Evolutionary conservation across 805 yeast species (phyloP).

Genomic region (Hanseniaspora valbyensis): DNA sequence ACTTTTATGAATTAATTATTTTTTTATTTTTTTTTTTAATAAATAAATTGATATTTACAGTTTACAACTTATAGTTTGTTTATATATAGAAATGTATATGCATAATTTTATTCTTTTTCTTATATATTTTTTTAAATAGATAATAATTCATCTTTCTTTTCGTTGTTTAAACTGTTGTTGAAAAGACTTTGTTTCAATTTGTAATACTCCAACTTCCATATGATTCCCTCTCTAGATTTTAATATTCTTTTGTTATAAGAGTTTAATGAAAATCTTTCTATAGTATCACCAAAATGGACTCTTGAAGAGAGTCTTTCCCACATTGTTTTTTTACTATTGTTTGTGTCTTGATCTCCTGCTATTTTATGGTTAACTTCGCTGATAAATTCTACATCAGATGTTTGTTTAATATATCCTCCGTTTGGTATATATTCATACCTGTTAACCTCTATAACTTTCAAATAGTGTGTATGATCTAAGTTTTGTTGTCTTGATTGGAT

Average conservation of each 20-base stretch:
- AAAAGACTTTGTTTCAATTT: conserved; percentile 3
- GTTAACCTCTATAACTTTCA: conserved; percentile 69
- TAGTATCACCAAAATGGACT: conserved; percentile 8
- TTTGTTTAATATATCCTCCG: conserved; percentile 35
- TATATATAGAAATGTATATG: no score
- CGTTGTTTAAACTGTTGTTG: no score
- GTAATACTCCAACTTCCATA: conserved; percentile 8
- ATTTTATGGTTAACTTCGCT: conserved; percentile 46
- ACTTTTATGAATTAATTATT: no score
- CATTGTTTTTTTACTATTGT: conserved; percentile 1
- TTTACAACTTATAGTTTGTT: no score
- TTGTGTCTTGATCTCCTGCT: conserved; percentile 12
- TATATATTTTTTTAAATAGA: no score
- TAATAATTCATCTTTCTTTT: no score
- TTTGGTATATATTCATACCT: conserved; percentile 36
- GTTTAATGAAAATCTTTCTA: conserved; percentile 10
- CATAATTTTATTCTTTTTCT: no score
- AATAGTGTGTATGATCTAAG: conserved; percentile 68
- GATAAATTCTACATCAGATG: conserved; percentile 55
- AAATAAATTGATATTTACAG: no score
- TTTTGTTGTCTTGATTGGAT: conserved; percentile 42
- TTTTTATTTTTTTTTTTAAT: no score
- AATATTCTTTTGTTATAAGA: conserved; percentile 3
- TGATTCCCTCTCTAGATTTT: conserved; percentile 11
- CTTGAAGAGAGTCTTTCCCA: conserved; percentile 12